Conservation (phyloP, 1,284 basidiomycete species). For the Austroboletus novae-zelandiae region DNA sequence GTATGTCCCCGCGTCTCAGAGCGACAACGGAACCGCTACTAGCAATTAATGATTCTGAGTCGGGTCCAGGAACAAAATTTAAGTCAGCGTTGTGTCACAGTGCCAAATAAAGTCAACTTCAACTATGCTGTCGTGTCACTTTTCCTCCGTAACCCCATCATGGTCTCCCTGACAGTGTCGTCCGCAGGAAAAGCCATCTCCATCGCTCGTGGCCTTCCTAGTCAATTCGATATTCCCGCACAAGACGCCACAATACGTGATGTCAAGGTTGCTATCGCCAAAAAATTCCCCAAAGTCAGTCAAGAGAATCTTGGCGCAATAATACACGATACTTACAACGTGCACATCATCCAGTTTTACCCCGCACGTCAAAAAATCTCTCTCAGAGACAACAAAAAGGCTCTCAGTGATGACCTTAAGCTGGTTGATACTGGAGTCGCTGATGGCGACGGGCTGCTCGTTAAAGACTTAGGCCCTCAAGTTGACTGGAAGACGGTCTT, state of each 20-base stretch:
- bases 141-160: conserved; percentile 23
- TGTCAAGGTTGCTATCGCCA: conserved; percentile 56
- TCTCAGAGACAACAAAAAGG: conserved; percentile 56
- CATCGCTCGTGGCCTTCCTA: conserved; percentile 53
- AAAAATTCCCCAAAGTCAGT: conserved; percentile 58
- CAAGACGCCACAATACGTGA: conserved; percentile 54
- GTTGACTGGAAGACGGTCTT: conserved; percentile 86
- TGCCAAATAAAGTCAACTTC: background rate
- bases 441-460: conserved; percentile 58
- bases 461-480: conserved; percentile 91
- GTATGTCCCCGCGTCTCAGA: no score
- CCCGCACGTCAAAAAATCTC: conserved; percentile 72
- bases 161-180: conserved; percentile 62
- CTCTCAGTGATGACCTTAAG: conserved; percentile 62
- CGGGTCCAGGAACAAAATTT: no score
- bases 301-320: background rate
- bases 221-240: conserved; percentile 52
- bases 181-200: conserved; percentile 43
- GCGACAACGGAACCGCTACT: no score
- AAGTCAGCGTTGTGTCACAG: no score
- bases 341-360: conserved; percentile 51
- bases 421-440: conserved; percentile 56
- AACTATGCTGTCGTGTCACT: background rate
- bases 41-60: no score
- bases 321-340: background rate